Evolutionary conservation across 208 protist genomes (phyloP).

Genomic region (Trypanosoma avium): DNA sequence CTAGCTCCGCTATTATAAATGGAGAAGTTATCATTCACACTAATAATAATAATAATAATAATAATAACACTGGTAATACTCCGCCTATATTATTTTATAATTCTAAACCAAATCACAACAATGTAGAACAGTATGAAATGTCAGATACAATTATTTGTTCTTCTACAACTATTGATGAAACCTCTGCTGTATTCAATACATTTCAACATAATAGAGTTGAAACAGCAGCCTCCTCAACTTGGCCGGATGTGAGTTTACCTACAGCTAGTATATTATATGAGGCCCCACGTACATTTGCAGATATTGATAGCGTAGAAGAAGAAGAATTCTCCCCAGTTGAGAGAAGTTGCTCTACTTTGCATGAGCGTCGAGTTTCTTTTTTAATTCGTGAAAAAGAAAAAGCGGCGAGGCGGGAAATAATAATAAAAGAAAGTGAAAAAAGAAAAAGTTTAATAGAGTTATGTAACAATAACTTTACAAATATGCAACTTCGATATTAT

Average conservation of each 20-base stretch:
- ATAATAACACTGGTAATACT: too few relatives aligned
- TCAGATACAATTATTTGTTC: conserved; percentile 37
- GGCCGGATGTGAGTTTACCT: conserved; percentile 67
- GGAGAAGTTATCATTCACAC: too few relatives aligned
- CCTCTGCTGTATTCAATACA: neutral
- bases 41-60: too few relatives aligned
- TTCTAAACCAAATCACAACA: too few relatives aligned
- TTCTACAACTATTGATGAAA: conserved; percentile 25
- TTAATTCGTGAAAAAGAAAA: conserved; percentile 19
- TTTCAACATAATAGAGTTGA: conserved; percentile 5
- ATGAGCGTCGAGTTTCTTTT: too few relatives aligned
- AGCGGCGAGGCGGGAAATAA: conserved; percentile 32
- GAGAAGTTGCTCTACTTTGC: too few relatives aligned
- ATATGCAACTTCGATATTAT: conserved; percentile 20
- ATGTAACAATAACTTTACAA: conserved; percentile 18
- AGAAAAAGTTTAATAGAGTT: conserved; percentile 32
- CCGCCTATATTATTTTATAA: too few relatives aligned
- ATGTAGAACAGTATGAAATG: conserved; percentile 23
- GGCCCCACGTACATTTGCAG: conserved; percentile 40
- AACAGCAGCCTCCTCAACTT: conserved; percentile 26
- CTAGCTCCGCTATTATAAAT: neutral
- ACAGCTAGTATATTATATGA: conserved; percentile 39
- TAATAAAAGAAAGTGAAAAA: conserved; percentile 39
- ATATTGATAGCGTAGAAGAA: conserved; percentile 57
- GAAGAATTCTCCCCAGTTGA: conserved; percentile 44